phyloP scores from a whole-genome alignment of 768 basidiomycete genomes.

The Tricholoma sp. region DNA sequence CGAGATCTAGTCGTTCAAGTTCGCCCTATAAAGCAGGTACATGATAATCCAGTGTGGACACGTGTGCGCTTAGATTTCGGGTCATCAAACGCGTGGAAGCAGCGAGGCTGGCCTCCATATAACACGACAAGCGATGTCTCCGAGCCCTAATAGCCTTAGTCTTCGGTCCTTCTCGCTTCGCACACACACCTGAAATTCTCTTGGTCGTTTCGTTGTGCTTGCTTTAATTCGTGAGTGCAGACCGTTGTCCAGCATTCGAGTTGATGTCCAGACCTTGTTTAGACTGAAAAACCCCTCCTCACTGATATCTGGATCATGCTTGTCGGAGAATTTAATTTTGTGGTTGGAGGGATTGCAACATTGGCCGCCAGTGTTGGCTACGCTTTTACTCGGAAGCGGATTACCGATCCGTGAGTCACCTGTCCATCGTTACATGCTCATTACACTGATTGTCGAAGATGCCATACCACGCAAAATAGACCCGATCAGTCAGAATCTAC shows the following conservation, averaged over 20 bases:
- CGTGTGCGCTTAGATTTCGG: background rate
- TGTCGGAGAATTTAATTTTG: slow-evolving; percentile 47
- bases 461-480: slow-evolving; percentile 1
- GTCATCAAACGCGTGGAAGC: slow-evolving; percentile 17
- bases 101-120: slow-evolving; percentile 21
- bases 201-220: background rate
- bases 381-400: slow-evolving; percentile 42
- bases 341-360: slow-evolving; percentile 53
- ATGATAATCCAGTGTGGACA: too few relatives aligned
- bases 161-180: background rate
- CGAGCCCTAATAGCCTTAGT: slow-evolving; percentile 3
- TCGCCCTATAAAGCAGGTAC: too few relatives aligned
- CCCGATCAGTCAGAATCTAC: slow-evolving; percentile 6
- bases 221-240: background rate
- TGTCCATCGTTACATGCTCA: slow-evolving; percentile 1
- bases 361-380: slow-evolving; percentile 58
- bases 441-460: slow-evolving; percentile 4
- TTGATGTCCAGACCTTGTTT: too few relatives aligned
- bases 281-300: background rate
- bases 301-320: slow-evolving; percentile 35
- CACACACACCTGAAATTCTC: background rate
- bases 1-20: too few relatives aligned
- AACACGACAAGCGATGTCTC: slow-evolving; percentile 11
- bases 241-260: background rate
- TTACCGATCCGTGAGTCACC: slow-evolving; percentile 24